Evolutionary conservation across 1,284 basidiomycete genomes (phyloP).

Genomic region (Apiotrichum sp.): DNA sequence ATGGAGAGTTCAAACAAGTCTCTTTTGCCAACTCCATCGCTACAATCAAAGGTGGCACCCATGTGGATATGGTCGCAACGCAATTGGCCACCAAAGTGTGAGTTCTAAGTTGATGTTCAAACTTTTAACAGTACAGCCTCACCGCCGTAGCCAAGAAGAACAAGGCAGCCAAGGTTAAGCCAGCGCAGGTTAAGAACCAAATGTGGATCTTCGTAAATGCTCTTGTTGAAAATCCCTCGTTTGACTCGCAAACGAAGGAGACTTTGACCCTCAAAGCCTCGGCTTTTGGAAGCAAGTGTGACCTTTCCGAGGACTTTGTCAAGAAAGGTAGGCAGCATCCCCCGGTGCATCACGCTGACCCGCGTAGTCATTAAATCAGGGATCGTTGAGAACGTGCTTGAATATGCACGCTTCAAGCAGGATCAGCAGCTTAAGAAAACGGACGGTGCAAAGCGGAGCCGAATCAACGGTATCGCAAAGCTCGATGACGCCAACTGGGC

Average conservation of each 20-base stretch:
- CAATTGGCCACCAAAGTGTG: conserved; percentile 77
- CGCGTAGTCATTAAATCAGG: conserved; percentile 73
- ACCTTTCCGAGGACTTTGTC: conserved; percentile 86
- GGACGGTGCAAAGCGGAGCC: conserved; percentile 82
- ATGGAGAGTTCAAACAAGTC: conserved; percentile 81
- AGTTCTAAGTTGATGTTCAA: conserved; percentile 1
- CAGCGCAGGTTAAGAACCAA: conserved; percentile 90
- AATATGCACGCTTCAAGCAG: conserved; percentile 95
- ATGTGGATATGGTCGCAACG: conserved; percentile 80
- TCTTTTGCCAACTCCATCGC: conserved; percentile 98
- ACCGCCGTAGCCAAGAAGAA: conserved; percentile 82
- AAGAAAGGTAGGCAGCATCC: conserved; percentile 66
- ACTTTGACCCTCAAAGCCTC: conserved; percentile 79
- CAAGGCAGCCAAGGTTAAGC: conserved; percentile 86
- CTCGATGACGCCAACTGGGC: conserved; percentile 98
- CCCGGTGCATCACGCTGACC: too few species aligned
- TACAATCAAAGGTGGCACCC: conserved; percentile 94
- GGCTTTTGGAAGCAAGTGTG: conserved; percentile 85
- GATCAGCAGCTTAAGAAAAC: conserved; percentile 95
- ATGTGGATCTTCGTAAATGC: conserved; percentile 99
- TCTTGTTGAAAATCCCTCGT: conserved; percentile 94
- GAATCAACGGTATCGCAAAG: conserved; percentile 85
- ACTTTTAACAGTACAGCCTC: too few species aligned
- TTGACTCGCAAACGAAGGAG: conserved; percentile 99
- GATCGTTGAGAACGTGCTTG: conserved; percentile 86